Evolutionary conservation across 257 asterid genomes (phyloP).

Genomic region (Solanum etuberosum): DNA sequence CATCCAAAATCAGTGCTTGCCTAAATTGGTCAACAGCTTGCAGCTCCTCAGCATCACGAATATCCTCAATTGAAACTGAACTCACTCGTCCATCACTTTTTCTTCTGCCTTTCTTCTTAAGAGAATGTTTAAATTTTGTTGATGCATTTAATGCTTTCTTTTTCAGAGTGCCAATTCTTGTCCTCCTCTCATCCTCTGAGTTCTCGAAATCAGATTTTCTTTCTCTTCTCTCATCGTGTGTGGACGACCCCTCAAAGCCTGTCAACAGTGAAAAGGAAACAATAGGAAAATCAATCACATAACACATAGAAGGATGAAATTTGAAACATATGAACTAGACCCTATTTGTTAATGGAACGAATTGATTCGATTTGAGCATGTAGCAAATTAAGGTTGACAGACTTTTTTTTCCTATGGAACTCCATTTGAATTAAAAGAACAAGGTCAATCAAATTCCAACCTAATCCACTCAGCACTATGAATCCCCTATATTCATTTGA

Average conservation of each 20-base stretch:
- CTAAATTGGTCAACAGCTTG: slow-evolving; percentile 74
- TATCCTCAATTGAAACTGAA: slow-evolving; percentile 82
- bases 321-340: neutral
- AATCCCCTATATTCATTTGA: neutral
- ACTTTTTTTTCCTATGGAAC: neutral
- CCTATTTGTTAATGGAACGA: neutral
- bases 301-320: neutral
- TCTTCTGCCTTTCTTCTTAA: slow-evolving; percentile 75
- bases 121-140: slow-evolving; percentile 72
- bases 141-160: slow-evolving; percentile 86
- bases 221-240: slow-evolving; percentile 76
- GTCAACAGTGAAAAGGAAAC: neutral
- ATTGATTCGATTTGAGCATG: neutral
- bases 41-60: slow-evolving; percentile 69
- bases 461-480: neutral
- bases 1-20: slow-evolving; percentile 62
- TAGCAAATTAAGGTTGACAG: neutral
- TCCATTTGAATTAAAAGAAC: neutral
- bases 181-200: slow-evolving; percentile 80
- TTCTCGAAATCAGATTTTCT: slow-evolving; percentile 79
- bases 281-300: slow-evolving; percentile 2
- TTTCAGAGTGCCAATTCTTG: slow-evolving; percentile 61
- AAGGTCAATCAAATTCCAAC: neutral
- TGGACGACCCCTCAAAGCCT: slow-evolving; percentile 82
- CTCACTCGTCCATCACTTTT: slow-evolving; percentile 68